Conservation (phyloP, 2,329 filamentous ascomycete species). For the Apiospora pterosperma region DNA sequence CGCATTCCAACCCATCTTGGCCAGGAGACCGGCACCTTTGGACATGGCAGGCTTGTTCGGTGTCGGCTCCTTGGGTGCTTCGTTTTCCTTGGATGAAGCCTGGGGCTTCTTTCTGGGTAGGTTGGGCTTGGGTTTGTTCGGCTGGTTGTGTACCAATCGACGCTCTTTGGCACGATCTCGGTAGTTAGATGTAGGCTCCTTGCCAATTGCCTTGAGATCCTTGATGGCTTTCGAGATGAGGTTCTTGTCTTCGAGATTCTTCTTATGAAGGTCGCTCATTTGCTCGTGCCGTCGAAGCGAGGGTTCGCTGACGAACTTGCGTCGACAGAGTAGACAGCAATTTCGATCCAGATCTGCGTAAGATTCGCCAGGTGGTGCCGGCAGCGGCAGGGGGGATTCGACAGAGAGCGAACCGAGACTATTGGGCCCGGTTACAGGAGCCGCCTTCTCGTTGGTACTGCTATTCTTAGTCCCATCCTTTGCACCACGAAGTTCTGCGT, state of each 20-base stretch:
- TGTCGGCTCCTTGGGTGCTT: slow-evolving; percentile 33
- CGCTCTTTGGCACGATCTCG: slow-evolving; percentile 68
- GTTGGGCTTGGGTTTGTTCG: slow-evolving; percentile 45
- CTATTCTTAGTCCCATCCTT: slow-evolving; percentile 29
- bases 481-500: slow-evolving; percentile 62
- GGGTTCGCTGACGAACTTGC: slow-evolving; percentile 36
- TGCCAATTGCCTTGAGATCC: slow-evolving; percentile 30
- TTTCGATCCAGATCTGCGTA: slow-evolving; percentile 54
- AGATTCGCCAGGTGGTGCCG: slow-evolving; percentile 44
- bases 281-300: slow-evolving; percentile 41
- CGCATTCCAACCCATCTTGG: slow-evolving; percentile 70
- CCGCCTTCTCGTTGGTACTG: slow-evolving; percentile 28
- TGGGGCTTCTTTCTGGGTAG: slow-evolving; percentile 22
- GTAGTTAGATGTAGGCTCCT: slow-evolving; percentile 40
- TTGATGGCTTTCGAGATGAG: slow-evolving; percentile 26
- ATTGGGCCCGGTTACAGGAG: slow-evolving; percentile 22
- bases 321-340: slow-evolving; percentile 39
- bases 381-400: slow-evolving; percentile 11
- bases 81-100: slow-evolving; percentile 28
- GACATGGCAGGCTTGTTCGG: slow-evolving; percentile 40
- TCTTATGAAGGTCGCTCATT: slow-evolving; percentile 39
- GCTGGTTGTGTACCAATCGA: slow-evolving; percentile 59
- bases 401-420: slow-evolving; percentile 12
- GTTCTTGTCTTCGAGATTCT: slow-evolving; percentile 25
- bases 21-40: slow-evolving; percentile 64